Base-by-base conservation (phyloP, 169 alveolate species). In the Plasmodium reichenowi region DNA sequence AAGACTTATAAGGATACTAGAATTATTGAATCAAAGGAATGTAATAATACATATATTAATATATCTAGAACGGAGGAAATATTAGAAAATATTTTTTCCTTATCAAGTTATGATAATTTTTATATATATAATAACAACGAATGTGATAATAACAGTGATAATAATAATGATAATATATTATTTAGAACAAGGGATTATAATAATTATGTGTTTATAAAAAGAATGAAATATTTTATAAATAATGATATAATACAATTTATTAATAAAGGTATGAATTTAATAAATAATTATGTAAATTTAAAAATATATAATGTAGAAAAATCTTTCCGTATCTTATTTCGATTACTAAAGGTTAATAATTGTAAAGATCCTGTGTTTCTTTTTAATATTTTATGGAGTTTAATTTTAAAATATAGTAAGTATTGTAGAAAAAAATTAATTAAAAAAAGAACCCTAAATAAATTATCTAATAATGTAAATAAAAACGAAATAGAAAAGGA, bases 221-320 rank as follows among this genome's bases (percentile, higher is more conserved):
- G 22, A 1, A 29, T 83, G n/a, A 67, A 24, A 20, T 68, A 7
- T n/a, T 83, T 83, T 83, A 52, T 72, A 10, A 83, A 68, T n/a
- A 83, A 83, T 68, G 91, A 83, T 29, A 43, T 83, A 38, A 68
- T 83, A 68, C 91, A 83, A 20, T 83, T 83, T 45, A 54, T 83
- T 70, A 83, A 47, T 62, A 83, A 38, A 68, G 70, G 47, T 45
- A 68, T 83, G 10, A 56, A 68, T 52, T 56, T 59, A 0, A 50
- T 60, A 10, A 58, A 68, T 56, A 45, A 58, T 20, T 12, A 83
- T 45, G 54, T 50, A 12, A 9, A 24, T 43, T 62, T 83, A 20
- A 68, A 83, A 68, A 83, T 83, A 38, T 71, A 71, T 1, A 83
- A 43, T 48, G 54, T 83, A 12, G 59, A 58, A 68, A 68, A 62